These are phyloP conservation scores for Acer negundo DNA, from an alignment of 345 rosid genomes.

Conservation along the genomic window DNA sequence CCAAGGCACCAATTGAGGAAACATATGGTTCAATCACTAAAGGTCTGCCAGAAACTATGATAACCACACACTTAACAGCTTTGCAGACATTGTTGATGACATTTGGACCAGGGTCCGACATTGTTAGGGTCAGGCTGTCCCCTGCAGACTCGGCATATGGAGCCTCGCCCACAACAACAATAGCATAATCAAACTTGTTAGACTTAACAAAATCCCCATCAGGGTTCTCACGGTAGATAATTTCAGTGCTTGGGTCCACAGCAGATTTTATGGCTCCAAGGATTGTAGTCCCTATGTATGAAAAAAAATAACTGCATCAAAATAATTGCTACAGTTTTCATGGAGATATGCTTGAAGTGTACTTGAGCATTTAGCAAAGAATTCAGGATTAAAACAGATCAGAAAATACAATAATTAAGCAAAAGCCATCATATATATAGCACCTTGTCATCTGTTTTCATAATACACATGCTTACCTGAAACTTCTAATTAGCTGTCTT, in stretches of 20 bases:
- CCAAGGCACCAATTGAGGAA: constrained; percentile 64
- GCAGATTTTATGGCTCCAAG: constrained; percentile 68
- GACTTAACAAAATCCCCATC: constrained; percentile 66
- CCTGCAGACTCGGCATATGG: constrained; percentile 86
- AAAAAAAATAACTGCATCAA: neutral
- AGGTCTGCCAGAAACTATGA: constrained; percentile 87
- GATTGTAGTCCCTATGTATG: constrained; percentile 73
- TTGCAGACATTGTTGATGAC: constrained; percentile 64
- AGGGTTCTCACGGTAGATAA: constrained; percentile 66
- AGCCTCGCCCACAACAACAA: constrained; percentile 79
- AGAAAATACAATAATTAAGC: neutral
- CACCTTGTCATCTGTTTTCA: neutral
- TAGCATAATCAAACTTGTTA: constrained; percentile 68
- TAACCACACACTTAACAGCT: constrained; percentile 69
- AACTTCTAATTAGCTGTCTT: neutral
- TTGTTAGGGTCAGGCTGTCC: constrained; percentile 68
- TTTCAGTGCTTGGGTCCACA: constrained; percentile 67
- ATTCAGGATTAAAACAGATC: neutral
- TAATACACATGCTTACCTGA: neutral
- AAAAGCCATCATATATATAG: neutral
- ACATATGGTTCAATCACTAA: constrained; percentile 75
- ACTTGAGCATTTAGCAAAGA: neutral
- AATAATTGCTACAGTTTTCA: neutral
- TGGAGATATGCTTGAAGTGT: neutral
- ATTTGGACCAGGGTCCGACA: constrained; percentile 68